phyloP scores from a whole-genome alignment of 140 eudicot genomes.

The Stevia rebaudiana region DNA sequence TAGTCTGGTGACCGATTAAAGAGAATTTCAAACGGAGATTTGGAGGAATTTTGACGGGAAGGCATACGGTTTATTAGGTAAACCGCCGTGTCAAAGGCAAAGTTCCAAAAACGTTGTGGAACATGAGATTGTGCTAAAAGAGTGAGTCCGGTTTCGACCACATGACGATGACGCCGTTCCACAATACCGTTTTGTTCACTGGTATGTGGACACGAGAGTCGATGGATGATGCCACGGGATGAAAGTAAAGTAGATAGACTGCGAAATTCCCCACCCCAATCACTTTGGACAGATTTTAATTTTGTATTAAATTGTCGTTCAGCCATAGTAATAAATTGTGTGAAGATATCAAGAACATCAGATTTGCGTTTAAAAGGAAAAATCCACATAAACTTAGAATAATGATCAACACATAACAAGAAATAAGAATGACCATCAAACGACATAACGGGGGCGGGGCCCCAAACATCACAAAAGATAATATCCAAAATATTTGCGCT shows the following conservation, averaged over 20 bases:
- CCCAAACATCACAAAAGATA: neutral
- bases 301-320: neutral
- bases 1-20: neutral
- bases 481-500: neutral
- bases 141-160: no score
- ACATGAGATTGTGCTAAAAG: no score
- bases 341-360: neutral
- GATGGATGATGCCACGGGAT: no score
- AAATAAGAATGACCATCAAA: neutral
- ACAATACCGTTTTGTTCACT: no score
- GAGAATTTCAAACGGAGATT: neutral
- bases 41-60: no score
- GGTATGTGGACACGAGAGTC: no score
- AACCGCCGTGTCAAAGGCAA: no score
- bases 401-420: neutral
- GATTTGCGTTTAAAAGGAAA: neutral
- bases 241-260: no score
- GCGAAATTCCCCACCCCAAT: no score
- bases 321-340: neutral
- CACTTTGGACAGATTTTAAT: neutral
- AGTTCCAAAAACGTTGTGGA: no score
- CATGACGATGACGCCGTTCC: no score
- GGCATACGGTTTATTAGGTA: no score
- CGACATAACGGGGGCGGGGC: neutral
- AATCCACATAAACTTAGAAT: neutral